phyloP scores from a whole-genome alignment of 352 stramenopile species.

The Pythium monospermum region DNA sequence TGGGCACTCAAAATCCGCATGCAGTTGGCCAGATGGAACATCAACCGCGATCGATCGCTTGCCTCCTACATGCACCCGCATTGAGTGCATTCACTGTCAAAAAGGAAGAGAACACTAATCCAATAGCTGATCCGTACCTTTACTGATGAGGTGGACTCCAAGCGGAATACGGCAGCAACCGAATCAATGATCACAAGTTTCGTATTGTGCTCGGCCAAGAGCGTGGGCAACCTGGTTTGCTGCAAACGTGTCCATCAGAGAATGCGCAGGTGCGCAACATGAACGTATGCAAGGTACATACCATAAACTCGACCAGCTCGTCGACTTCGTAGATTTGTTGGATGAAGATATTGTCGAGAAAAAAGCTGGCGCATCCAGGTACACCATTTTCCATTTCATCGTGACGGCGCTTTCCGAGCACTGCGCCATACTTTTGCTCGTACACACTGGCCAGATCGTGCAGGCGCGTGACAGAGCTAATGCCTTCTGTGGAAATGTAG shows the following conservation, averaged over 20 bases:
- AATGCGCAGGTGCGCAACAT: too few species aligned
- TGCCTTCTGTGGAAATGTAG: slow-evolving; percentile 79
- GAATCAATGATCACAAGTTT: slow-evolving; percentile 82
- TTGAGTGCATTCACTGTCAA: background rate
- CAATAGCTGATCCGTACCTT: slow-evolving; percentile 40
- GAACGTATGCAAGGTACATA: too few species aligned
- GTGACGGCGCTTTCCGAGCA: slow-evolving; percentile 45
- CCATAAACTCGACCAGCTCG: slow-evolving; percentile 59
- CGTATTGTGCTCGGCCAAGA: slow-evolving; percentile 67
- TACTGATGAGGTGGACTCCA: slow-evolving; percentile 60
- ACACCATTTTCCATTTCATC: slow-evolving; percentile 13
- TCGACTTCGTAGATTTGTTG: slow-evolving; percentile 71
- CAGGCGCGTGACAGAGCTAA: slow-evolving; percentile 65
- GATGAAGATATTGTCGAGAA: slow-evolving; percentile 69
- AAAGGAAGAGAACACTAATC: background rate
- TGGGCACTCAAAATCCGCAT: slow-evolving; percentile 80
- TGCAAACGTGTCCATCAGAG: too few species aligned
- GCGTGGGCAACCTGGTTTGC: slow-evolving; percentile 58
- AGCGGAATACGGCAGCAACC: slow-evolving; percentile 67
- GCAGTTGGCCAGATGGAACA: slow-evolving; percentile 83
- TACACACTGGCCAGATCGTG: slow-evolving; percentile 60
- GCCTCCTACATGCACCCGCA: slow-evolving; percentile 49
- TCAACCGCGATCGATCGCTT: slow-evolving; percentile 58
- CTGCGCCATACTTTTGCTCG: slow-evolving; percentile 30
- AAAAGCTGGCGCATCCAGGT: slow-evolving; percentile 21